Evolutionary conservation across 371 early-diverging fungal genomes (phyloP).

Genomic region (Rhizopus delemar): DNA sequence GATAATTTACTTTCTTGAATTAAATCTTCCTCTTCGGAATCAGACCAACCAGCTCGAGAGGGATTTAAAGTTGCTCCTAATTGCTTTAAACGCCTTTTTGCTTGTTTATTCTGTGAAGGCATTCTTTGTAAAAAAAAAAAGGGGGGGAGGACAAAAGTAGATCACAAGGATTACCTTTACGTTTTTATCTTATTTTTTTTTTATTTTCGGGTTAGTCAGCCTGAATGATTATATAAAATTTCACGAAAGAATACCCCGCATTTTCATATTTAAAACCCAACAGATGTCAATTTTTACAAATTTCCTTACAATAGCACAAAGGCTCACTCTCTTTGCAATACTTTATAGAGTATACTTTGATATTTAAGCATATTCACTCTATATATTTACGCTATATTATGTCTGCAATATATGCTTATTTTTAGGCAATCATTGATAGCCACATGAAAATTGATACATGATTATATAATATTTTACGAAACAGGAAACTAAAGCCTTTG

Average conservation of each 20-base stretch:
- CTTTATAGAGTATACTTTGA: too few relatives aligned
- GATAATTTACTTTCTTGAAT: constrained; percentile 35
- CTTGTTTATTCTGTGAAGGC: constrained; percentile 35
- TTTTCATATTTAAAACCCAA: neutral
- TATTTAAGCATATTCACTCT: too few relatives aligned
- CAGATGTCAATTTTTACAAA: constrained; percentile 3
- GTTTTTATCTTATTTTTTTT: neutral
- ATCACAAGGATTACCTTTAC: neutral
- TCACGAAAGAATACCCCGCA: neutral
- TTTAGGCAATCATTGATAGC: too few relatives aligned
- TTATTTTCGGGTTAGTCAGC: neutral
- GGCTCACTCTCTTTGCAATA: too few relatives aligned
- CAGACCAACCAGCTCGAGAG: constrained; percentile 45
- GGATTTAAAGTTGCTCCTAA: constrained; percentile 43
- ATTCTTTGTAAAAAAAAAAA: constrained; percentile 6
- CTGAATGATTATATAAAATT: constrained; percentile 1
- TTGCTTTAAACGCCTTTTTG: constrained; percentile 48
- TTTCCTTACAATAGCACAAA: neutral
- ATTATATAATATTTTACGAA: too few relatives aligned
- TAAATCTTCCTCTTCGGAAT: constrained; percentile 53
- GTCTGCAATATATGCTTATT: too few relatives aligned
- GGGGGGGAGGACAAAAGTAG: neutral
- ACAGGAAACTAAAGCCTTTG: too few relatives aligned
- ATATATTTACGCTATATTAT: too few relatives aligned
- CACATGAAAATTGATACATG: too few relatives aligned